Evolutionary conservation across 768 basidiomycete genomes (phyloP), one percentile per base, ranked within the genome.

Genomic region (Pleurotus eryngii): DNA sequence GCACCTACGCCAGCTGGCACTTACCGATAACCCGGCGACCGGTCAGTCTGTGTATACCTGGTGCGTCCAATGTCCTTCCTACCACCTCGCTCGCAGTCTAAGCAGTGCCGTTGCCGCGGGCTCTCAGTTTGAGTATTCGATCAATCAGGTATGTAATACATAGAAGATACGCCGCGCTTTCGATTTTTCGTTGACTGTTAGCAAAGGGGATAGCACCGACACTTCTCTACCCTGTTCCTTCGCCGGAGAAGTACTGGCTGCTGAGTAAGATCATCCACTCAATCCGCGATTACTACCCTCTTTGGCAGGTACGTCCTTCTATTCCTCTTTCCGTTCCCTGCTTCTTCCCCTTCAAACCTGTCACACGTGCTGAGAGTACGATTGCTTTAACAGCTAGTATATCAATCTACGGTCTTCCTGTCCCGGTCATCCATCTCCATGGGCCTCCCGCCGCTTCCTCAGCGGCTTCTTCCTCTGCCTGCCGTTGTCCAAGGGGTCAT

Each of bases 401-500:
- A 94, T 65, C 92, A 92, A 76, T 83, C 90, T 18, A 91, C 91
- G 42, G 95, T 97, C 46, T 97, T 98, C 74, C 68, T 98, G 58
- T 96, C 95, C 4, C 89, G 95, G 3, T 96, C 95, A 0, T 89
- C 92, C 6, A 89, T 95, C 57, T 90, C 93, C 5, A 71, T 95
- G 40, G 92, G 91, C 11, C 60, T 97, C 9, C 91, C 92, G 0
- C 83, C 95, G 0, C 75, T 97, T 4, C 92, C 94, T 0, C 67
- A 75, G 15, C 75, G 72, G 0, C 72, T 92, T 6, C 81, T 98
- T 11, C 74, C 89, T 2, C 66, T 92, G 2, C 95, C 95, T 4
- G 85, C 92, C 0, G 70, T 92, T 38, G 66, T 89, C 11, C 95
- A 97, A 71, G 81, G 76, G 57, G 64, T 64, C 43, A 86, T 95